phyloP scores from a whole-genome alignment of 169 alveolate species.

The Plasmodium gonderi region DNA sequence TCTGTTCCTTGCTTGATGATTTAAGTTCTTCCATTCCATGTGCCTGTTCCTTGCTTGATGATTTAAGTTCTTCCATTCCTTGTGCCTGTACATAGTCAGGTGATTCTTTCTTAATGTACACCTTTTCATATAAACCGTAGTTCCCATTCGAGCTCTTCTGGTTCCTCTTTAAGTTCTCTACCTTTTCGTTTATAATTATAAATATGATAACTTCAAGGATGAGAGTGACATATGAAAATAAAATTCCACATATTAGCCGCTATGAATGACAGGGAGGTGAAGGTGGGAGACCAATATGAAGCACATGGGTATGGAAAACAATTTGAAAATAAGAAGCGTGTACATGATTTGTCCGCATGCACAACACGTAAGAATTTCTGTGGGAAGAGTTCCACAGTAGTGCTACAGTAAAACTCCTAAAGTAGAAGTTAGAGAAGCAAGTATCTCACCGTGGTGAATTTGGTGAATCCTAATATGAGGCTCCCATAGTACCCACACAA shows the following conservation, averaged over 20 bases:
- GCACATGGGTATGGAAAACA: not conserved
- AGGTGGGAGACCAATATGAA: not conserved
- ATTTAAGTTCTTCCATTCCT: not conserved
- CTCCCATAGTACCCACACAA: constrained; percentile 65
- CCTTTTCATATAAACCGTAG: constrained; percentile 32
- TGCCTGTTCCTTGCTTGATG: not conserved
- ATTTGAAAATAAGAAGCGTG: too few species aligned
- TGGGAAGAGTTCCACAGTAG: too few species aligned
- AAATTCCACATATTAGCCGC: constrained; percentile 51
- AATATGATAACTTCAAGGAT: constrained; percentile 49
- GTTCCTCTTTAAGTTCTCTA: constrained; percentile 11
- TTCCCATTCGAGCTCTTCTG: constrained; percentile 20
- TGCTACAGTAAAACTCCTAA: too few species aligned
- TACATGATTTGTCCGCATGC: too few species aligned
- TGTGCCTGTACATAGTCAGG: not conserved
- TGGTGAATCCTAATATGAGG: constrained; percentile 40
- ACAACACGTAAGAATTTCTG: too few species aligned
- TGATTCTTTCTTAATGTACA: not conserved
- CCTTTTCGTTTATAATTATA: constrained; percentile 44
- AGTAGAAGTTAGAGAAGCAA: too few species aligned
- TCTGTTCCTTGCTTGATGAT: not conserved
- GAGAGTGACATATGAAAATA: constrained; percentile 55
- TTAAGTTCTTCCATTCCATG: not conserved
- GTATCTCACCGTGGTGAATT: constrained; percentile 50
- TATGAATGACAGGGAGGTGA: not conserved